These are phyloP conservation scores for Pilatotrama ljubarskyi DNA, from an alignment of 768 basidiomycete species.

Conservation along the genomic window DNA sequence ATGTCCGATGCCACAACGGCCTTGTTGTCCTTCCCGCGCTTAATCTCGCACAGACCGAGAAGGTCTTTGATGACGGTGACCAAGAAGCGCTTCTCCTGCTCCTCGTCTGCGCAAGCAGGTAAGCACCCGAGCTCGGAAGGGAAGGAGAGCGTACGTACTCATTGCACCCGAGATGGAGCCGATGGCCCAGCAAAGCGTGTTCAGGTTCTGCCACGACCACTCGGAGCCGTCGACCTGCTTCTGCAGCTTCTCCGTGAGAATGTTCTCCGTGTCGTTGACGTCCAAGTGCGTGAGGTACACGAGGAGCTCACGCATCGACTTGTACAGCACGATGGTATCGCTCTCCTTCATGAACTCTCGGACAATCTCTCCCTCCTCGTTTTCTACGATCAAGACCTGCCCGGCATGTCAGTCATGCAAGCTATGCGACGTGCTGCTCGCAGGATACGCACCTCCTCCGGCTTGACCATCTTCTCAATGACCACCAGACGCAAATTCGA, in stretches of 20 bases:
- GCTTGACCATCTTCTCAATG: constrained; percentile 99
- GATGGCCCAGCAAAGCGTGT: constrained; percentile 99
- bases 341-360: constrained; percentile 99
- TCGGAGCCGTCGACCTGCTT: constrained; percentile 98
- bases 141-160: constrained; percentile 60
- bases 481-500: constrained; percentile 93
- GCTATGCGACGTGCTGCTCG: not conserved
- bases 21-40: constrained; percentile 99
- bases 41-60: constrained; percentile 96
- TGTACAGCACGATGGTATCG: constrained; percentile 98
- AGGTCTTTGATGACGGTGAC: constrained; percentile 99
- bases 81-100: constrained; percentile 97
- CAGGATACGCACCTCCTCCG: constrained; percentile 82
- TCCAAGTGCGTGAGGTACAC: constrained; percentile 98
- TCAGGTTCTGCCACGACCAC: constrained; percentile 99
- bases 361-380: constrained; percentile 99
- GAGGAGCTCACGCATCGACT: constrained; percentile 96
- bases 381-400: constrained; percentile 96
- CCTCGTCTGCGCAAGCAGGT: constrained; percentile 67
- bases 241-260: constrained; percentile 94
- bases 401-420: constrained; percentile 1
- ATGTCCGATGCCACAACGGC: constrained; percentile 96
- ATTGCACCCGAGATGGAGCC: constrained; percentile 99
- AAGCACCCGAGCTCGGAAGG: not conserved
- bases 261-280: constrained; percentile 93